Base-by-base conservation (phyloP, 345 rosid species). In the Noccaea bulbosa region DNA sequence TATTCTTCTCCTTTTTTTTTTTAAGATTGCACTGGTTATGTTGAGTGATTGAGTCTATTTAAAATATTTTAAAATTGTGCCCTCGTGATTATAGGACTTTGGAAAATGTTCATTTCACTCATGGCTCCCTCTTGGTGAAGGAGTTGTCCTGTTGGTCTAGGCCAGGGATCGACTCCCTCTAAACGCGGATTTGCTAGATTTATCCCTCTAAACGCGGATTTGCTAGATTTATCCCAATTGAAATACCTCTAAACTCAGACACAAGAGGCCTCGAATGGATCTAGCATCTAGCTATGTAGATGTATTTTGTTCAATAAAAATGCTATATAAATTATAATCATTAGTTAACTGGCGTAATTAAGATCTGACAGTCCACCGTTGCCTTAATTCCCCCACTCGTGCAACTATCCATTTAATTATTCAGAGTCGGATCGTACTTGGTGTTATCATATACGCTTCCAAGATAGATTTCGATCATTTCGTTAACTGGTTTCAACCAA, bases 301-400 rank as follows among this genome's bases (percentile, higher is more conserved):
- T 71, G 43, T 32, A 41, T 34, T 61, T 6, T 33, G 69, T 41
- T 61, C 12, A 35, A 51, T 51, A 30, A 27, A 49, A 49, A 16
- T 71, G 8, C 39, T 39, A 16, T 45, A 20, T 45, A 64, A 55
- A 45, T 33, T 45, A 20, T 45, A 64, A 55, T 54, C 33, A 54
- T 64, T 46, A 54, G 3, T 10, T 63, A 62, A 20, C 8, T 63
- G 57, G 32, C 11, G 22, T 64, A 35, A 22, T 47, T 14, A 64
- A 56, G 70, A 72, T 46, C 47, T 46, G 58, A 43, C 5, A 15
- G 57, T 38, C 40, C 45, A 65, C 27, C 38, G 34, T 55, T 62
- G 48, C 56, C 56, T 53, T 63, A 71, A 34, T 53, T 39, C 53
- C 61, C 72, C 61, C 72, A 58, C 77, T 73, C 72, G 77, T 73